Conservation (phyloP, 805 yeast species). For the Schwanniomyces pseudopolymorphus region DNA sequence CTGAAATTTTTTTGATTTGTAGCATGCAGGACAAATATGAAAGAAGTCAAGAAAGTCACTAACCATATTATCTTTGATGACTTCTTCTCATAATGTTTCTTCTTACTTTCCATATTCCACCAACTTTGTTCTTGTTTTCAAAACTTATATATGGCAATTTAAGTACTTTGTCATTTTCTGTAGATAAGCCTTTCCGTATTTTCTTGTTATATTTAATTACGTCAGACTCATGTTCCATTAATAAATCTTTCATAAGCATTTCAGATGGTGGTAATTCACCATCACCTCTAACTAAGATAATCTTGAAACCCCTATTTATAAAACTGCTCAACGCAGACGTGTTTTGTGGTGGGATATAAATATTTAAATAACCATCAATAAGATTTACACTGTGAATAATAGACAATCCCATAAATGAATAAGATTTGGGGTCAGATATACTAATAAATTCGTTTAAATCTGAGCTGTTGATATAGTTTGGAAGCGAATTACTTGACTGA, state of each 20-base stretch:
- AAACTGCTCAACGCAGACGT: constrained; percentile 6
- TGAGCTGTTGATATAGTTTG: constrained; percentile 19
- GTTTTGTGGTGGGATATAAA: constrained; percentile 51
- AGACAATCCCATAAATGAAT: constrained; percentile 50
- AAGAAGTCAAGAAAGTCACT: too few species aligned
- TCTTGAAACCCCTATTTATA: constrained; percentile 21
- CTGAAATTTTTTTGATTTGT: background rate
- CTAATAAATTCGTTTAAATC: constrained; percentile 9
- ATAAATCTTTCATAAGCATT: constrained; percentile 31
- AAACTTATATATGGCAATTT: constrained; percentile 46
- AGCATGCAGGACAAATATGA: background rate
- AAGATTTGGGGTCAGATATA: constrained; percentile 5
- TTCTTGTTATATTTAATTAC: constrained; percentile 13
- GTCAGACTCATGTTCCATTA: constrained; percentile 18
- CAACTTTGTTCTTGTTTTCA: constrained; percentile 42
- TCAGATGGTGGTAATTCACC: constrained; percentile 67
- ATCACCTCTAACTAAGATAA: constrained; percentile 59
- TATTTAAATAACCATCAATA: constrained; percentile 38
- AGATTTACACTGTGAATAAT: constrained; percentile 66
- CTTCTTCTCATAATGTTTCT: constrained; percentile 49
- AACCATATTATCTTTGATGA: constrained; percentile 6
- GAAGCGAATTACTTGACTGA: constrained; percentile 6
- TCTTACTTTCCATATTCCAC: constrained; percentile 58
- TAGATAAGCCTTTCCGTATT: constrained; percentile 12
- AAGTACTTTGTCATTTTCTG: constrained; percentile 4